phyloP scores from a whole-genome alignment of 208 protist genomes.

The Leishmania martiniquensis region DNA sequence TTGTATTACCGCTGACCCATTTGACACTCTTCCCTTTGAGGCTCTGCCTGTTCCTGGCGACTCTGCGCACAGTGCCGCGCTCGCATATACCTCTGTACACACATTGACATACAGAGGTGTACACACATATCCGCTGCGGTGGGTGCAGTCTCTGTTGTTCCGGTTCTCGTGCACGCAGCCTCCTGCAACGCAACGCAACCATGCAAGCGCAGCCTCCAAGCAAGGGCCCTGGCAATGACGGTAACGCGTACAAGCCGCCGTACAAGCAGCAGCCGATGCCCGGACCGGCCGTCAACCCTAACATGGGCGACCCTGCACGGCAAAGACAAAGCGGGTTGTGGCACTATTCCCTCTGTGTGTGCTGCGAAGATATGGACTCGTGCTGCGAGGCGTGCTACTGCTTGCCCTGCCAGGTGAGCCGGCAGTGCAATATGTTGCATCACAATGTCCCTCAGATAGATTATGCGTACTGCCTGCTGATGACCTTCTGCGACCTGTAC shows the following conservation, averaged over 20 bases:
- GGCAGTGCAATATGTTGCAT: slow-evolving; percentile 50
- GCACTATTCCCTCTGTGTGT: slow-evolving; percentile 47
- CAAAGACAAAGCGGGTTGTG: slow-evolving; percentile 33
- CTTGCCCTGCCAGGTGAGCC: slow-evolving; percentile 42
- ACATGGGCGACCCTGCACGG: too few species aligned
- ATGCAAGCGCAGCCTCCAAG: too few species aligned
- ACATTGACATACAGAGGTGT: background rate
- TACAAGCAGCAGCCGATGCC: too few species aligned
- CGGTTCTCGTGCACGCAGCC: too few species aligned
- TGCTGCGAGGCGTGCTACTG: slow-evolving; percentile 41
- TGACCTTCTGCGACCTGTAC: slow-evolving; percentile 14
- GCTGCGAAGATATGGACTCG: slow-evolving; percentile 36
- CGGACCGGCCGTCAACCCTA: too few species aligned
- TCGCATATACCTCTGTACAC: background rate
- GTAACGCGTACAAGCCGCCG: too few species aligned
- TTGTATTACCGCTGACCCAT: too few species aligned
- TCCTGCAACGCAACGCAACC: too few species aligned
- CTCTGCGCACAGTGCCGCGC: background rate
- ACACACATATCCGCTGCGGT: background rate
- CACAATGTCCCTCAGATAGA: slow-evolving; percentile 23
- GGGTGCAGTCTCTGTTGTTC: too few species aligned
- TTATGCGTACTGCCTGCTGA: slow-evolving; percentile 28
- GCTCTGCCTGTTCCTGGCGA: background rate
- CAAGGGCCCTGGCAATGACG: too few species aligned
- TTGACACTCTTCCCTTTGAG: too few species aligned